phyloP scores from a whole-genome alignment of 2,329 filamentous ascomycete genomes.

The Tothia fuscella region DNA sequence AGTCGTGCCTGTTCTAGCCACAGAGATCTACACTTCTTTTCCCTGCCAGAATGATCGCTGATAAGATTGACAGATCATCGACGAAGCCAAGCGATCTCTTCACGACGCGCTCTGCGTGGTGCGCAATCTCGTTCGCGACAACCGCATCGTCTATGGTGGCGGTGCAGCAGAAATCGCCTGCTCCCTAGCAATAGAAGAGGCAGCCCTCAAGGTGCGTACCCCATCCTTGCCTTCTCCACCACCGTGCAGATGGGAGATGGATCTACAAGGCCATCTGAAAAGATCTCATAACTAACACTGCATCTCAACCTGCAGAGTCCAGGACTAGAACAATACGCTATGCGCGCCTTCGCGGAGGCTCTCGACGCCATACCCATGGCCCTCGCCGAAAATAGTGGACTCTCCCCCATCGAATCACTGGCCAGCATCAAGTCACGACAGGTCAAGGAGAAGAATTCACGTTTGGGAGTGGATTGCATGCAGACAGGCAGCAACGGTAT shows the following conservation, averaged over 20 bases:
- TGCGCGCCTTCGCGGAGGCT: conserved; percentile 94
- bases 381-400: conserved; percentile 89
- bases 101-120: conserved; percentile 97
- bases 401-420: conserved; percentile 90
- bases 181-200: conserved; percentile 90
- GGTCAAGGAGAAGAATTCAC: conserved; percentile 69
- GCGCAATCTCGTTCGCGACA: conserved; percentile 88
- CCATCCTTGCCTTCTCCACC: too few relatives aligned
- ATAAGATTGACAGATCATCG: conserved; percentile 61
- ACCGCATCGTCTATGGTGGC: conserved; percentile 93
- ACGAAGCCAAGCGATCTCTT: conserved; percentile 93
- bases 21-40: background rate
- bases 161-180: conserved; percentile 96
- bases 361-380: conserved; percentile 91
- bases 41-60: conserved; percentile 7
- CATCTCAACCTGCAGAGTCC: conserved; percentile 48
- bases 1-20: background rate
- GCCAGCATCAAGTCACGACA: conserved; percentile 94
- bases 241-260: too few relatives aligned
- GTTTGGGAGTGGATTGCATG: conserved; percentile 96
- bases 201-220: conserved; percentile 58
- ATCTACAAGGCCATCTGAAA: background rate
- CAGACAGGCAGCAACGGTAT: conserved; percentile 74
- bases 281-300: background rate
- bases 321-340: conserved; percentile 96